Percentiles rank a stretch among this genome's conserved stretches.
Evolutionary conservation across 257 asterid species (phyloP).

Genomic region (Rehmannia glutinosa): DNA sequence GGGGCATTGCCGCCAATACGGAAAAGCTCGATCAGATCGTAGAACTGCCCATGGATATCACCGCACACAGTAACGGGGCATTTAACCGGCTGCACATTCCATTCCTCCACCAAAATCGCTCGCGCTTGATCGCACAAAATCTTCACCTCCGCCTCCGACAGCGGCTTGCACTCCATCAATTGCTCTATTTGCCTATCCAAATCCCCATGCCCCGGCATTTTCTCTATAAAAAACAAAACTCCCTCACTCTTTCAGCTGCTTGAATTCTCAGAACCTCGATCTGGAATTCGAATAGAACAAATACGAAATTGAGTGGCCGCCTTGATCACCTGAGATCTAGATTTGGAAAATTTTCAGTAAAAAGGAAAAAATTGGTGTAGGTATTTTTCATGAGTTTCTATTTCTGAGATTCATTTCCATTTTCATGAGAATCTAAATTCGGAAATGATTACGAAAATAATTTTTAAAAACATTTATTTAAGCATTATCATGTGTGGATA

Average conservation of each 20-base stretch:
- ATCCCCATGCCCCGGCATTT: constrained; percentile 93
- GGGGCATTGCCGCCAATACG: constrained; percentile 92
- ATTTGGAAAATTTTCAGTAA: constrained; percentile 15
- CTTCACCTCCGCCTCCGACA: constrained; percentile 84
- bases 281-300: constrained; percentile 23
- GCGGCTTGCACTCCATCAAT: constrained; percentile 93
- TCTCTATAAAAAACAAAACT: constrained; percentile 4
- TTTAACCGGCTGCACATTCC: constrained; percentile 98
- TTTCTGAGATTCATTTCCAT: constrained; percentile 32
- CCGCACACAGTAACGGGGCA: constrained; percentile 98
- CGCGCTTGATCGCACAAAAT: constrained; percentile 85
- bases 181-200: constrained; percentile 89
- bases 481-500: neutral
- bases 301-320: constrained; percentile 11
- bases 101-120: constrained; percentile 86
- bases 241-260: constrained; percentile 21
- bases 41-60: constrained; percentile 91
- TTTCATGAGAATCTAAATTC: constrained; percentile 21
- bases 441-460: constrained; percentile 17
- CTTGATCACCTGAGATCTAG: constrained; percentile 47
- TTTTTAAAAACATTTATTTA: neutral
- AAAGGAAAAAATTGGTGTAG: constrained; percentile 4
- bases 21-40: constrained; percentile 91
- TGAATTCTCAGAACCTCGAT: constrained; percentile 31
- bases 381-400: constrained; percentile 23